phyloP scores from a whole-genome alignment of 2,329 filamentous ascomycete genomes.

The Fusarium mundagurra region DNA sequence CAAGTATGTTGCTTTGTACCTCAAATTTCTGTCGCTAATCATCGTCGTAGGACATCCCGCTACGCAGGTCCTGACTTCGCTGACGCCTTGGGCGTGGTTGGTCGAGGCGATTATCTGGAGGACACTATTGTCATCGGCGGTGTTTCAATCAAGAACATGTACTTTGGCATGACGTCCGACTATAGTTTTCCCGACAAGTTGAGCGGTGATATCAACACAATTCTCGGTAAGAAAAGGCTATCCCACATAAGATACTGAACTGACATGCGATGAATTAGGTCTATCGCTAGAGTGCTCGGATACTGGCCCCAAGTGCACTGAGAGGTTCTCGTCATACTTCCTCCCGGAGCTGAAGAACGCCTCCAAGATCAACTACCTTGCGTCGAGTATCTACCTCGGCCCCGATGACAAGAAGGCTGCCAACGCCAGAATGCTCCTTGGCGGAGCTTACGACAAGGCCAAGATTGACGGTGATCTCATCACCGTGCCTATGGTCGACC shows the following conservation, averaged over 20 bases:
- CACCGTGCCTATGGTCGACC: neutral
- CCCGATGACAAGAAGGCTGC: neutral
- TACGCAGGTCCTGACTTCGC: neutral
- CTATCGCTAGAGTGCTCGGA: neutral
- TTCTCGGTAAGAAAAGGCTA: neutral
- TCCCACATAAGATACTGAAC: fast-evolving
- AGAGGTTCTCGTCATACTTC: neutral
- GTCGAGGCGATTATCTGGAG: neutral
- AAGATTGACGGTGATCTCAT: conserved; percentile 1
- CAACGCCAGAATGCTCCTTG: neutral
- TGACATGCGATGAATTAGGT: neutral
- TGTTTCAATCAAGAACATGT: neutral
- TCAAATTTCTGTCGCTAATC: no score
- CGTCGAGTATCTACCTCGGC: neutral
- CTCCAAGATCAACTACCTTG: neutral
- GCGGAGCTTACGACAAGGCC: neutral
- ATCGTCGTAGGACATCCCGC: neutral
- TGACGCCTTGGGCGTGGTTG: neutral
- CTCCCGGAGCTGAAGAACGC: neutral
- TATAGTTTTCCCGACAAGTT: neutral
- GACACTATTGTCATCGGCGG: neutral
- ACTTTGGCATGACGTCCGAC: neutral
- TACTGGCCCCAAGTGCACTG: neutral
- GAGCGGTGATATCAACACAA: neutral
- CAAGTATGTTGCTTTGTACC: no score